Evolutionary conservation across 1,139 yeast genomes (phyloP).

Genomic region (Pneumocystis sp.): DNA sequence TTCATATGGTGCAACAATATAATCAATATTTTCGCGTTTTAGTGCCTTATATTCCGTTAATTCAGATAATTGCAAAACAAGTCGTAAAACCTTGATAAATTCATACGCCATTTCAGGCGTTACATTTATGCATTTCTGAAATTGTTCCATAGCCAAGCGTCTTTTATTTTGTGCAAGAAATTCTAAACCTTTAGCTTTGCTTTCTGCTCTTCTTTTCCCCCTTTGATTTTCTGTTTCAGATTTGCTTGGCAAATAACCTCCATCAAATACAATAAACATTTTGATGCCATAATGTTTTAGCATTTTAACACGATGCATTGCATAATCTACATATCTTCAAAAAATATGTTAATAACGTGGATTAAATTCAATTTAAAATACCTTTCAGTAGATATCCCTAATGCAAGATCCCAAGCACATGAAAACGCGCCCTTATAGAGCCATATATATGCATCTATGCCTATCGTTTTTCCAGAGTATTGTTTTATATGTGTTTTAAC

Average conservation of each 20-base stretch:
- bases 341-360: constrained; percentile 23
- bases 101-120: constrained; percentile 86
- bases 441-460: constrained; percentile 96
- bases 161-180: constrained; percentile 38
- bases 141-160: constrained; percentile 49
- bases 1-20: constrained; percentile 92
- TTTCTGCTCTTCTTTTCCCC: constrained; percentile 38
- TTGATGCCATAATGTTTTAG: constrained; percentile 49
- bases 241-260: constrained; percentile 73
- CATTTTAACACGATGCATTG: constrained; percentile 51
- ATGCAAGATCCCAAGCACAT: constrained; percentile 73
- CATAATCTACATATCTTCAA: constrained; percentile 30
- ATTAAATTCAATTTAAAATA: constrained; percentile 30
- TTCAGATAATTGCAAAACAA: background rate
- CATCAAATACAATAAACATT: constrained; percentile 89
- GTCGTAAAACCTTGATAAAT: constrained; percentile 39
- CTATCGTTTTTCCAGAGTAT: constrained; percentile 63
- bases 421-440: constrained; percentile 70
- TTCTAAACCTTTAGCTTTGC: constrained; percentile 40
- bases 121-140: constrained; percentile 69
- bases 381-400: constrained; percentile 45
- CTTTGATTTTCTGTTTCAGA: constrained; percentile 58
- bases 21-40: constrained; percentile 43
- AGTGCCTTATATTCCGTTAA: constrained; percentile 25
- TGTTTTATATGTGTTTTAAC: constrained; percentile 40